Conservation (phyloP, 768 basidiomycete species). For the Zangia roseola region DNA sequence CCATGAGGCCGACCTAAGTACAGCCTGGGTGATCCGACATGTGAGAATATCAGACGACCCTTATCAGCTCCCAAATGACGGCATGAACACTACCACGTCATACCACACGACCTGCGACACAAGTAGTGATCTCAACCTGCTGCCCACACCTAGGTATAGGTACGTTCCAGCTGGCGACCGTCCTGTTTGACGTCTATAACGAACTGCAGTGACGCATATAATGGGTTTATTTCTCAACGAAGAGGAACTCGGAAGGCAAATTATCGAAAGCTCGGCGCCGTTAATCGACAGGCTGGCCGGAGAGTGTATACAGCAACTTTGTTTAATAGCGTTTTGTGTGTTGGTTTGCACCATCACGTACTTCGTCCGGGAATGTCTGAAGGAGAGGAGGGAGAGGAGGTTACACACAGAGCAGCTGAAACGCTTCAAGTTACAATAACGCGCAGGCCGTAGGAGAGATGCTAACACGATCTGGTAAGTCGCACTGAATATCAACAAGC, state of each 20-base stretch:
- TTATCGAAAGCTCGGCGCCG: conserved; percentile 14
- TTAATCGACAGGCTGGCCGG: conserved; percentile 4
- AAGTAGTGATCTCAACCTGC: not conserved
- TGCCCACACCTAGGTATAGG: not conserved
- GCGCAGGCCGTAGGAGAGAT: not conserved
- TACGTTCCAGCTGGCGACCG: not conserved
- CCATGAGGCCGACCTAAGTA: not conserved
- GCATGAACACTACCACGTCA: not conserved
- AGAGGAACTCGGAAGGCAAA: conserved; percentile 6
- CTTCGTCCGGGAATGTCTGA: conserved; percentile 12
- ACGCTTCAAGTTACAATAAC: conserved; percentile 6
- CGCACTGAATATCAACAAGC: not conserved
- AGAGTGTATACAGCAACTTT: not conserved
- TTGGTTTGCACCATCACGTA: conserved; percentile 16
- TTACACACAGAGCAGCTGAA: conserved; percentile 17
- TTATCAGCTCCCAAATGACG: not conserved
- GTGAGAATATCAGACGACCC: conserved; percentile 2
- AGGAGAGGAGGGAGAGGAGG: conserved; percentile 20
- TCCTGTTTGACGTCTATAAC: not conserved
- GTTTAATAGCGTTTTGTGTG: conserved; percentile 9
- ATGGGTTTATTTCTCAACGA: conserved; percentile 25
- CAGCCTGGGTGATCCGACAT: not conserved
- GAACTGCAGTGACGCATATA: not conserved
- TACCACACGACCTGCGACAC: not conserved
- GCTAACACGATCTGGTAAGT: not conserved